A percentile compares a stretch with the other conserved stretches of the same genome.
Evolutionary conservation across 805 yeast genomes (phyloP).

Genomic region (Clavispora santaluciae): DNA sequence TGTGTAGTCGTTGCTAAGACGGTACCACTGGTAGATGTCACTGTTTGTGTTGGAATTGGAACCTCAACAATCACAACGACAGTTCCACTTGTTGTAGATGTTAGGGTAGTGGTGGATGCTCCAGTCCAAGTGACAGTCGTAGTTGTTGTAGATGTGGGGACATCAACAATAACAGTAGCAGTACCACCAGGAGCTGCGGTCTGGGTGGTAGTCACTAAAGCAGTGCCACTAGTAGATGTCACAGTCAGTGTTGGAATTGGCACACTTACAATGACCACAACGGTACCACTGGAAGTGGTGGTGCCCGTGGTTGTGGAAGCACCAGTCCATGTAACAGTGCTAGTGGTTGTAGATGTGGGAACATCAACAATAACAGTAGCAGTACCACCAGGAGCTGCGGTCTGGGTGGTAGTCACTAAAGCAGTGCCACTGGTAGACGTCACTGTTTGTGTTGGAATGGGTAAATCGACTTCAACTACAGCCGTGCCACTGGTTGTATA

Average conservation of each 20-base stretch:
- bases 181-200: no score
- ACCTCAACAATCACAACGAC: not conserved
- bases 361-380: no score
- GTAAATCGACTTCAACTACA: conserved; percentile 19
- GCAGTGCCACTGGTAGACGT: conserved; percentile 4
- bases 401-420: no score
- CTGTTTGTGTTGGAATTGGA: conserved; percentile 8
- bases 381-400: no score
- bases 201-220: no score
- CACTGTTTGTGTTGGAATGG: conserved; percentile 3
- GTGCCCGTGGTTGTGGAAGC: conserved; percentile 6
- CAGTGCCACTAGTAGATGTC: conserved; percentile 4
- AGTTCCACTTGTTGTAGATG: not conserved
- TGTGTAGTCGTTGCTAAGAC: not conserved
- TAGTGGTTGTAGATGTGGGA: no score
- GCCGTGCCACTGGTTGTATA: conserved; percentile 18
- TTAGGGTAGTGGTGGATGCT: conserved; percentile 2
- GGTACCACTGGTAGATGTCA: conserved; percentile 3
- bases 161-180: no score
- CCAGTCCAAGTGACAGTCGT: conserved; percentile 12
- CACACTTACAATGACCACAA: conserved; percentile 19
- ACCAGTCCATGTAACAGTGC: conserved; percentile 4
- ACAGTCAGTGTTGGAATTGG: conserved; percentile 7
- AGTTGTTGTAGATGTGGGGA: no score
- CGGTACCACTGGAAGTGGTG: conserved; percentile 16